Evolutionary conservation across 768 basidiomycete species (phyloP), one percentile per base, ranked within the genome.

Genomic region (Hysterangium stoloniferum): DNA sequence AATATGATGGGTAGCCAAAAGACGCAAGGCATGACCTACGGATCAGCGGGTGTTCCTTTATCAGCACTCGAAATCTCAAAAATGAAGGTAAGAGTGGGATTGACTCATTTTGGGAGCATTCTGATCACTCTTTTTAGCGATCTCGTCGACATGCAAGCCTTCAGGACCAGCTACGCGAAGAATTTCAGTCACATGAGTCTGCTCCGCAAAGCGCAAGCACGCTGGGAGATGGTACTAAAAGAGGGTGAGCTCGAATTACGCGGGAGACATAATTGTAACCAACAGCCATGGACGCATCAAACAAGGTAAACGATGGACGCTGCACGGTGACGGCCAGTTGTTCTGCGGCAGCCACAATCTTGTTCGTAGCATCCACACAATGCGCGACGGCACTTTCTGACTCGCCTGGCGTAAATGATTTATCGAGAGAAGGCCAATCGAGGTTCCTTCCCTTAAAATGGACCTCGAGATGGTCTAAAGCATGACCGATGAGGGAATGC

Each of bases 1-100:
- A 47, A 89, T 76, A 62, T 89, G 86, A 59, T 88, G 84, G 0
- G 86, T 86, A 11, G 86, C 85, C 38, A 90, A 74, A 22, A 87
- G 70, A 37, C 87, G 81, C 33, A 91, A 74, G 27, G 77, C 74
- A 59, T 88, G 86, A 4, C 80, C 86, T 87, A 19, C n/a, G n/a
- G n/a, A n/a, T n/a, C n/a, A n/a, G n/a, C n/a, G n/a, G n/a, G n/a
- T n/a, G n/a, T n/a, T n/a, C n/a, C n/a, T n/a, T n/a, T n/a, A n/a
- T n/a, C n/a, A n/a, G n/a, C n/a, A n/a, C n/a, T n/a, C n/a, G n/a
- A n/a, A n/a, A n/a, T n/a, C n/a, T n/a, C n/a, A n/a, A n/a, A n/a
- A n/a, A n/a, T n/a, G n/a, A n/a, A n/a, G n/a, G n/a, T n/a, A n/a
- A n/a, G n/a, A n/a, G n/a, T n/a, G n/a, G n/a, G n/a, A n/a, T n/a